phyloP scores from a whole-genome alignment of 805 yeast genomes.

The Komagataella pseudopastoris region DNA sequence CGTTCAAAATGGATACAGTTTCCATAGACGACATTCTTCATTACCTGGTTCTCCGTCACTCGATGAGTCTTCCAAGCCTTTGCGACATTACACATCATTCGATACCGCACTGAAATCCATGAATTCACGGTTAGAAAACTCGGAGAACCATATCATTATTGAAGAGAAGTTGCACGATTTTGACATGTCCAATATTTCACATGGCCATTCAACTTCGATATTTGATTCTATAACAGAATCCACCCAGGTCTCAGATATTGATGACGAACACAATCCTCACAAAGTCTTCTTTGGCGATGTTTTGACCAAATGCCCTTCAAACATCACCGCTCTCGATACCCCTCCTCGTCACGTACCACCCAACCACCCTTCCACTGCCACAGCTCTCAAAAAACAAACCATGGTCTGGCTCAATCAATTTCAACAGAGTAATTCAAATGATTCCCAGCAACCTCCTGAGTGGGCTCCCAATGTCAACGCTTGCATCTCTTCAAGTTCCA shows the following conservation, averaged over 20 bases:
- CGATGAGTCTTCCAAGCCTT: slow-evolving; percentile 3
- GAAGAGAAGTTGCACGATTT: background rate
- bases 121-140: background rate
- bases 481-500: background rate
- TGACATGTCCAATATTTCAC: background rate
- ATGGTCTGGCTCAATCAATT: slow-evolving; percentile 4
- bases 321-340: background rate
- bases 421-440: slow-evolving; percentile 1
- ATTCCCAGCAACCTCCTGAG: background rate
- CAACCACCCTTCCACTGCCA: background rate
- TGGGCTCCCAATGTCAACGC: background rate
- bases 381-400: slow-evolving; percentile 1
- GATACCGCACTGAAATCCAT: slow-evolving; percentile 13
- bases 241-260: background rate
- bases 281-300: background rate
- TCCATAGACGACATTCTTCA: background rate
- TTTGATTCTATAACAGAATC: background rate
- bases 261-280: background rate
- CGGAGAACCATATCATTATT: background rate
- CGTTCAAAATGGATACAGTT: background rate
- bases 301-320: background rate
- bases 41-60: slow-evolving; percentile 1
- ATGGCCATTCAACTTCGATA: background rate
- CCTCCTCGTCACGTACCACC: background rate
- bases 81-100: slow-evolving; percentile 18